Base-by-base conservation (phyloP, 495 filamentous ascomycete genomes). In the Aspergillus affinis region DNA sequence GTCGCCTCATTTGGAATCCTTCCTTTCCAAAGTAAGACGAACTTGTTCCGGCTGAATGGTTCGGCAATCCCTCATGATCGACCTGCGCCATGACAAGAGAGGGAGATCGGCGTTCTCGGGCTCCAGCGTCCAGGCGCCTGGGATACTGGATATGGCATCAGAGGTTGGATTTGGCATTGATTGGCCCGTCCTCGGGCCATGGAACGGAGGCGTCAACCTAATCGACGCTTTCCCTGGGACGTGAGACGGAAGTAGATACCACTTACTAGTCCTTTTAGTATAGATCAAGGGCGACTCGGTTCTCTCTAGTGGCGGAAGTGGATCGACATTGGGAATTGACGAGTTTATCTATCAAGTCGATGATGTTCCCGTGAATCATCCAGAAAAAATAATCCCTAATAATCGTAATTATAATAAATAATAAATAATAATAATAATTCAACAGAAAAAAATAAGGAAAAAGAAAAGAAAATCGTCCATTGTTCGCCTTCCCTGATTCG, bases 381-480 rank as follows among this genome's bases (percentile, higher is more conserved):
- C 23, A 26, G 23, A 26, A 26, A 4, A 26, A 26, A 26, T 26
- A 2, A 4, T 26, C 23, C n/a, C n/a, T n/a, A n/a, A n/a, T n/a
- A n/a, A n/a, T n/a, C n/a, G n/a, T n/a, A n/a, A n/a, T n/a, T n/a
- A n/a, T n/a, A n/a, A n/a, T n/a, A 26, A 26, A 26, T 26, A 26
- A 4, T 26, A 26, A 26, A 26, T 30, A 48, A 10, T 52, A 36
- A 50, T 48, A 56, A 56, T 56, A 6, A 21, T 45, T 27, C 2
- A 50, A 54, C 0, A 9, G 32, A 46, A 44, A 55, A 36, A 32
- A 27, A 17, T 27, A n/a, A 58, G 26, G 50, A 23, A 55, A 49
- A 51, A 53, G 7, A 48, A 59, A 59, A 60, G 26, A 62, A 58
- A 62, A 46, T 20, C 29, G 6, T 21, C 46, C 46, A 18, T n/a